These are phyloP conservation scores for Ustilago curta DNA, from an alignment of 1,284 basidiomycete genomes.

Conservation along the genomic window DNA sequence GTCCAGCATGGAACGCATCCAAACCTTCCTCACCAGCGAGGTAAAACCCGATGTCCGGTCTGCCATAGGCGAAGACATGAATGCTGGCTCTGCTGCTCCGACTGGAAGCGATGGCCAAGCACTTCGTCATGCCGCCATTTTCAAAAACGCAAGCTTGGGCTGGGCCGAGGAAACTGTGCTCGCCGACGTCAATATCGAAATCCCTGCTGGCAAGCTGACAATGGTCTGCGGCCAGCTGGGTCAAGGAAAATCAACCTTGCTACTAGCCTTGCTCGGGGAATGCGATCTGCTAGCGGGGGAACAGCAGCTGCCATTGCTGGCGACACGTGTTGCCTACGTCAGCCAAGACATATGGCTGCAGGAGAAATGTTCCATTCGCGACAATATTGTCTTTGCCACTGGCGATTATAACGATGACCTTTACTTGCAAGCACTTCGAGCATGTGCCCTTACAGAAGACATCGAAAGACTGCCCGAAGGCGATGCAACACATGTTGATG, in stretches of 20 bases:
- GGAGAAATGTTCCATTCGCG: constrained; percentile 53
- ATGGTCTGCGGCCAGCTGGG: constrained; percentile 64
- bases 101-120: no score
- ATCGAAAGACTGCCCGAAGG: constrained; percentile 57
- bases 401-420: constrained; percentile 53
- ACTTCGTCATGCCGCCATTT: constrained; percentile 49
- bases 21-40: constrained; percentile 58
- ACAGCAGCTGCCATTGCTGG: constrained; percentile 32
- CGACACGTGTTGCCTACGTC: constrained; percentile 54
- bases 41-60: no score
- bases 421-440: constrained; percentile 52
- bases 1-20: constrained; percentile 56
- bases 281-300: constrained; percentile 50
- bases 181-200: constrained; percentile 40
- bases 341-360: constrained; percentile 63
- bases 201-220: constrained; percentile 45
- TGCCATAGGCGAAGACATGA: no score
- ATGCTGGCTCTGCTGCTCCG: no score
- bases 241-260: constrained; percentile 62
- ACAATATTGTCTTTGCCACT: constrained; percentile 62
- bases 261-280: constrained; percentile 62
- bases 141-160: constrained; percentile 39
- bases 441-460: constrained; percentile 60
- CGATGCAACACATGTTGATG: constrained; percentile 57
- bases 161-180: constrained; percentile 36